Percentiles rank a stretch among this genome's conserved stretches.
These are phyloP conservation scores for Chaetomium cochliodes DNA, from an alignment of 495 filamentous ascomycete genomes.

Conservation along the genomic window DNA sequence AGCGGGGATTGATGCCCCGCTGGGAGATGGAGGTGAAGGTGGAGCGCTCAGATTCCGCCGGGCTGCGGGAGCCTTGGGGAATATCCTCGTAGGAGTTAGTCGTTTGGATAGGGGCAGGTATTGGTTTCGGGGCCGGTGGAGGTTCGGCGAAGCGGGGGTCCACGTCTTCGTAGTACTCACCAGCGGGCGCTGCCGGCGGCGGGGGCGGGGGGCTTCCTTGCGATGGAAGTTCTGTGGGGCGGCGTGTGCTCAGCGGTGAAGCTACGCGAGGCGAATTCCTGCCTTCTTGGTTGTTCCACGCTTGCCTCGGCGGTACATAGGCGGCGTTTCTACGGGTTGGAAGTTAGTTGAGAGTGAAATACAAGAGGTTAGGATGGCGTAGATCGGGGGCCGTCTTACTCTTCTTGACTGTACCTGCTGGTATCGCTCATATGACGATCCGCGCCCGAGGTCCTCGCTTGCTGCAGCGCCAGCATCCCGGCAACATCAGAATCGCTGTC, in stretches of 20 bases:
- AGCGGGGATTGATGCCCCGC: constrained; percentile 81
- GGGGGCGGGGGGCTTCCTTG: constrained; percentile 34
- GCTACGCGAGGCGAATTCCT: constrained; percentile 44
- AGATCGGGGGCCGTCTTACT: constrained; percentile 55
- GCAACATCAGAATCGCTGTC: constrained; percentile 68
- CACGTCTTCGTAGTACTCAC: constrained; percentile 87
- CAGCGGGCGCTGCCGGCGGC: constrained; percentile 38
- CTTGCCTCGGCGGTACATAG: constrained; percentile 65
- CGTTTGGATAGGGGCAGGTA: constrained; percentile 34
- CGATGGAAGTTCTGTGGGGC: constrained; percentile 44
- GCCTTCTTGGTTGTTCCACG: constrained; percentile 53
- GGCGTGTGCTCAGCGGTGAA: constrained; percentile 40
- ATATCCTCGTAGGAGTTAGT: constrained; percentile 55
- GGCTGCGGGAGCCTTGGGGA: constrained; percentile 66
- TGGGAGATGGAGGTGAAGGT: constrained; percentile 85
- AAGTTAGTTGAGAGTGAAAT: constrained; percentile 1
- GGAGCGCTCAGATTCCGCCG: constrained; percentile 71
- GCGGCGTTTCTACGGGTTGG: constrained; percentile 42
- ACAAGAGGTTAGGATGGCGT: background rate
- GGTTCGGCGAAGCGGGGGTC: constrained; percentile 75
- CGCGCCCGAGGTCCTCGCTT: constrained; percentile 45
- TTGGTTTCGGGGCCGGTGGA: constrained; percentile 33
- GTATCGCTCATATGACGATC: constrained; percentile 55
- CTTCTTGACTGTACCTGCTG: constrained; percentile 68
- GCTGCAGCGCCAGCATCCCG: constrained; percentile 67